Conservation (phyloP, 306 rosid species). For the Corylus americana region DNA sequence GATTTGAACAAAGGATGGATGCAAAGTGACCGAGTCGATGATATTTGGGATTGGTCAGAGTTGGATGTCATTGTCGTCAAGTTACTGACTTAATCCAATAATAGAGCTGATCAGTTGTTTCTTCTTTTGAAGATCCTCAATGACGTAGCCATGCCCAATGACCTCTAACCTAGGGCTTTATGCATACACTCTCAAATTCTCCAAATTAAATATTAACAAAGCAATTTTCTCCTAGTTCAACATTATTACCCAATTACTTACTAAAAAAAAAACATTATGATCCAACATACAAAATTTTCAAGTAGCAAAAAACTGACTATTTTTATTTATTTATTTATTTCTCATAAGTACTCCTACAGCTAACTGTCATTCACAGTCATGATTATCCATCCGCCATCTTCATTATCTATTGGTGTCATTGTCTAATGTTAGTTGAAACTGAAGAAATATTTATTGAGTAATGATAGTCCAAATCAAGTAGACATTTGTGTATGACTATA, state of each 20-base stretch:
- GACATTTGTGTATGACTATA: background rate
- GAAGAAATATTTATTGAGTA: background rate
- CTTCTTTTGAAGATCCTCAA: background rate
- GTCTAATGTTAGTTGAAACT: background rate
- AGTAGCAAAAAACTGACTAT: background rate
- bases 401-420: background rate
- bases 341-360: background rate
- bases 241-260: no score
- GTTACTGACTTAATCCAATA: slow-evolving; percentile 1
- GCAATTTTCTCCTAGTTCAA: background rate
- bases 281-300: background rate
- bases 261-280: background rate
- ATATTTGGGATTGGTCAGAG: background rate
- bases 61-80: background rate
- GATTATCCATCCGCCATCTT: background rate
- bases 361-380: background rate
- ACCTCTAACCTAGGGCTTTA: background rate
- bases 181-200: background rate
- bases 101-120: slow-evolving; percentile 7
- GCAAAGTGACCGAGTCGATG: background rate
- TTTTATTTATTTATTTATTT: background rate
- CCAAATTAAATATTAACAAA: background rate
- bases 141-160: background rate
- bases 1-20: slow-evolving; percentile 8
- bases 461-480: background rate